A percentile compares a stretch with the other conserved stretches of the same genome.
Conservation (phyloP, 257 asterid genomes). For the Solanum ossicruentum region DNA sequence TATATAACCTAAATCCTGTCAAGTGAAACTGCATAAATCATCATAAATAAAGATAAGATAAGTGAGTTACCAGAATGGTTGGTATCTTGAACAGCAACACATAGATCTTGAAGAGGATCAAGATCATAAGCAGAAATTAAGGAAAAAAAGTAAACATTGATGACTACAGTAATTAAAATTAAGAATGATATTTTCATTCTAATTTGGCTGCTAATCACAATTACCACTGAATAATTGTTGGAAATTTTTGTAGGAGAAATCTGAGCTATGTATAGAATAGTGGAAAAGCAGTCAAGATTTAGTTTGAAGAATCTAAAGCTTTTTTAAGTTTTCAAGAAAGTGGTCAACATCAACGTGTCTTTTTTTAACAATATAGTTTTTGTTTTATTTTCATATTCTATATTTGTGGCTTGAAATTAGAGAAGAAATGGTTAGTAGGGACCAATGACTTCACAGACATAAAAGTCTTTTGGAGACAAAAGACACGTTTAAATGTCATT, state of each 20-base stretch:
- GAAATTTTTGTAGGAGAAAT: not conserved
- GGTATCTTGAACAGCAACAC: not conserved
- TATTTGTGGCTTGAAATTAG: not conserved
- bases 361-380: not conserved
- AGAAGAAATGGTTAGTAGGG: not conserved
- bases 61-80: not conserved
- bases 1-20: not conserved
- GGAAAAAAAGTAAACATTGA: not conserved
- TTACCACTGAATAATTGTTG: not conserved
- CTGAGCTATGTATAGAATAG: not conserved
- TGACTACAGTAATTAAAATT: not conserved
- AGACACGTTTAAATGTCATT: not conserved
- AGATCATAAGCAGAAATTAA: not conserved
- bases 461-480: not conserved
- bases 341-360: not conserved
- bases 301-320: not conserved
- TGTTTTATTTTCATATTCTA: not conserved
- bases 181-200: not conserved
- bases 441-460: not conserved
- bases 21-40: not conserved
- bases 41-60: not conserved
- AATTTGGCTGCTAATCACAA: not conserved
- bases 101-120: not conserved
- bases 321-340: not conserved
- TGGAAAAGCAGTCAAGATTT: not conserved